Conservation (phyloP, 306 rosid species). For the Cicer arietinum region DNA sequence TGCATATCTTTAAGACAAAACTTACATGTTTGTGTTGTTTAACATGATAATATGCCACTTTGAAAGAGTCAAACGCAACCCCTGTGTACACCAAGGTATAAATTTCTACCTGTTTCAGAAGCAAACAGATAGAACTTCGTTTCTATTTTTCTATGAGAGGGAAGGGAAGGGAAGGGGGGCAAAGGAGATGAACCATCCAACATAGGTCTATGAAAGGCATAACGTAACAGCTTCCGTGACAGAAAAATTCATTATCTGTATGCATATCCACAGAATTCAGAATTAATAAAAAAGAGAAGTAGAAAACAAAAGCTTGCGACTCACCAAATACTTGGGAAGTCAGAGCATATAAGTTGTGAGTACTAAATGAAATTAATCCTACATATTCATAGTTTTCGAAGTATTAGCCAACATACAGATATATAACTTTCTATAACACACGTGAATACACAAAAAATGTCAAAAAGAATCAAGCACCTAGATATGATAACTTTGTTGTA, state of each 20-base stretch:
- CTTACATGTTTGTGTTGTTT: not conserved
- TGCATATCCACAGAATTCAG: not conserved
- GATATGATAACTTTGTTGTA: conserved; percentile 17
- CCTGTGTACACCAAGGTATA: no score
- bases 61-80: no score
- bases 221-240: not conserved
- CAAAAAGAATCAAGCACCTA: conserved; percentile 17
- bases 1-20: not conserved
- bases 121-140: not conserved
- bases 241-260: not conserved
- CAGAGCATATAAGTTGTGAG: not conserved
- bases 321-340: not conserved
- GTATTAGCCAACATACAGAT: not conserved
- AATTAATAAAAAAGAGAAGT: not conserved
- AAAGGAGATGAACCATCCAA: not conserved
- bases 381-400: conserved; percentile 21
- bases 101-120: not conserved
- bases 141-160: not conserved
- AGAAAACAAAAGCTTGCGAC: not conserved
- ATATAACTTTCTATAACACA: not conserved
- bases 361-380: conserved; percentile 9
- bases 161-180: not conserved
- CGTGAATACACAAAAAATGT: not conserved
- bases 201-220: not conserved
- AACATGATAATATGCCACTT: not conserved